These are phyloP conservation scores for Corynascus novoguineensis DNA, from an alignment of 495 filamentous ascomycete genomes.

Conservation along the genomic window DNA sequence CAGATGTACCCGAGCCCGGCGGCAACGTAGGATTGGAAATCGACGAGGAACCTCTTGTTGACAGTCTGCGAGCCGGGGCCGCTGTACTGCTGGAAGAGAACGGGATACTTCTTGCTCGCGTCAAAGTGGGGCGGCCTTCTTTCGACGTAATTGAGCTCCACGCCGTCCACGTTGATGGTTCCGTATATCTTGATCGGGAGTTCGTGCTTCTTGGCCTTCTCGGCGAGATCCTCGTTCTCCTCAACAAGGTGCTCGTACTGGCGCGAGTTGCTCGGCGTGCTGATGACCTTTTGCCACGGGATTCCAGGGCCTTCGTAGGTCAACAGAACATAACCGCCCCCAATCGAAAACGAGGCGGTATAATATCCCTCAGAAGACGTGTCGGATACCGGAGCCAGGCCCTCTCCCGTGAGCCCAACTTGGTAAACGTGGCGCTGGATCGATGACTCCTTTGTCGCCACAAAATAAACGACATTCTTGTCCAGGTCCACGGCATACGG, in stretches of 20 bases:
- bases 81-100: constrained; percentile 88
- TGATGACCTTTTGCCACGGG: constrained; percentile 88
- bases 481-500: constrained; percentile 83
- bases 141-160: constrained; percentile 82
- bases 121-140: constrained; percentile 88
- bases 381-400: constrained; percentile 67
- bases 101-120: constrained; percentile 77
- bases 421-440: constrained; percentile 88
- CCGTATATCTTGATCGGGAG: constrained; percentile 81
- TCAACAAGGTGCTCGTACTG: constrained; percentile 66
- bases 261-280: constrained; percentile 63
- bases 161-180: constrained; percentile 64
- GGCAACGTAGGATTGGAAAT: constrained; percentile 88
- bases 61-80: constrained; percentile 88
- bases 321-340: constrained; percentile 73
- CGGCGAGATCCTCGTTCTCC: constrained; percentile 63
- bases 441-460: constrained; percentile 78
- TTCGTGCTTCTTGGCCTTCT: constrained; percentile 66
- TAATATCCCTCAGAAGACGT: constrained; percentile 76
- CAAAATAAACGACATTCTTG: constrained; percentile 82
- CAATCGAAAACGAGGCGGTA: constrained; percentile 75
- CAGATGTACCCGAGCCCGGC: constrained; percentile 88
- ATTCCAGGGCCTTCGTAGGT: constrained; percentile 79
- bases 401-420: constrained; percentile 72
- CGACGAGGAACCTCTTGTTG: constrained; percentile 70